These are phyloP conservation scores for Pythium insidiosum DNA, from an alignment of 352 stramenopile species.

Conservation along the genomic window DNA sequence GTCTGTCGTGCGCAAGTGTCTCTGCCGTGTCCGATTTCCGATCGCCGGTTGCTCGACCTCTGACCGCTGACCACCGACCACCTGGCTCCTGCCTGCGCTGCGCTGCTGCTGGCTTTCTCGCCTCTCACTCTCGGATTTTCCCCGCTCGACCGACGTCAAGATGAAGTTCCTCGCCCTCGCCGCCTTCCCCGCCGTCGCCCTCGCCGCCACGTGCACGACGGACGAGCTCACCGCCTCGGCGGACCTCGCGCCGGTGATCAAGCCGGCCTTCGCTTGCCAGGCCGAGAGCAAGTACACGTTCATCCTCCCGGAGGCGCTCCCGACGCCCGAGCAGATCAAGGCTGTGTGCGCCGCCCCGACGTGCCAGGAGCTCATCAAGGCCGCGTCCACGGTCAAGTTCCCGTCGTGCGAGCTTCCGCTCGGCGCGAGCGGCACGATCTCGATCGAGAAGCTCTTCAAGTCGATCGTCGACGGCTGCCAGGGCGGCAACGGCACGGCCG, in stretches of 20 bases:
- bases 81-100: too few species aligned
- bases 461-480: slow-evolving; percentile 3
- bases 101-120: too few species aligned
- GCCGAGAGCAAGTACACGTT: slow-evolving; percentile 12
- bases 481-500: not conserved
- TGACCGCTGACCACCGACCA: too few species aligned
- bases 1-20: too few species aligned
- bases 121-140: slow-evolving; percentile 3
- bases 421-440: not conserved
- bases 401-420: slow-evolving; percentile 9
- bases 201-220: slow-evolving; percentile 6
- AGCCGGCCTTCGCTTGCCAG: slow-evolving; percentile 10
- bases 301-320: slow-evolving; percentile 11
- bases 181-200: not conserved
- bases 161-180: slow-evolving; percentile 10
- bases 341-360: slow-evolving; percentile 15
- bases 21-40: too few species aligned
- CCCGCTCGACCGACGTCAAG: not conserved
- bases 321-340: slow-evolving; percentile 9
- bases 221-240: slow-evolving; percentile 1
- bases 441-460: slow-evolving; percentile 6
- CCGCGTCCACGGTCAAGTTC: slow-evolving; percentile 1
- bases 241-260: slow-evolving; percentile 3
- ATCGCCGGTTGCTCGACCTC: too few species aligned
- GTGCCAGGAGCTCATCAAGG: slow-evolving; percentile 7